Evolutionary conservation across 257 asterid genomes (phyloP), one percentile per base, ranked within the genome.

Genomic region (Solanum sejunctum): DNA sequence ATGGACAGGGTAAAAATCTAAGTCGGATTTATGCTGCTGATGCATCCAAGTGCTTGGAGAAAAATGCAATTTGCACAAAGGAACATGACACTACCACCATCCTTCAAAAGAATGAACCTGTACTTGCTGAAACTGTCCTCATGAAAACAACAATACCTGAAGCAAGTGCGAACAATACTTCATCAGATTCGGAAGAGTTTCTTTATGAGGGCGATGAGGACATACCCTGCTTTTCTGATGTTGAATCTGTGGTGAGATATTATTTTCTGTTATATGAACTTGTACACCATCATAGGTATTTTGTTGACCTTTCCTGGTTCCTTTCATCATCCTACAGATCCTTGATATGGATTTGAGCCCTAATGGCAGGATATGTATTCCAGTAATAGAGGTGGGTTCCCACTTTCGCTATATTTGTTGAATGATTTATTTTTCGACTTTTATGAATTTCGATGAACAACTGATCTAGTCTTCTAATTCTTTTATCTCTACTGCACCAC

Each of bases 301-400:
- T 81, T 28, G 56, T 61, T 85, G 87, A 81, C 51, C 0, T 80
- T 71, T 39, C 36, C 69, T 63, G 79, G 64, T 39, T 84, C 81
- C 85, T 83, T 55, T 83, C 88, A 87, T 87, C 63, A 39, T 85
- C 69, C 45, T 91, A 89, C 97, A 95, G 99, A 91, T 95, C 88
- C 91, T 92, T 75, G 95, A 90, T 82, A 94, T 94, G 99, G 98
- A 92, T 89, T 89, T 94, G 90, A 89, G 90, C 73, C 94, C 98
- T 23, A 93, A 91, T 84, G 93, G 88, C 82, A 81, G 84, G 91
- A 88, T 88, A 15, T 87, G 36, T 61, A 54, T 89, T 75, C 84
- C 63, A 83, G 66, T 70, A 91, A 89, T 4, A 89, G 89, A 92
- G 99, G 99, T 95, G 91, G 81, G 80, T 90, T 90, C 72, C 89